phyloP scores from a whole-genome alignment of 305 asterid species.

The Rubia peregrina region DNA sequence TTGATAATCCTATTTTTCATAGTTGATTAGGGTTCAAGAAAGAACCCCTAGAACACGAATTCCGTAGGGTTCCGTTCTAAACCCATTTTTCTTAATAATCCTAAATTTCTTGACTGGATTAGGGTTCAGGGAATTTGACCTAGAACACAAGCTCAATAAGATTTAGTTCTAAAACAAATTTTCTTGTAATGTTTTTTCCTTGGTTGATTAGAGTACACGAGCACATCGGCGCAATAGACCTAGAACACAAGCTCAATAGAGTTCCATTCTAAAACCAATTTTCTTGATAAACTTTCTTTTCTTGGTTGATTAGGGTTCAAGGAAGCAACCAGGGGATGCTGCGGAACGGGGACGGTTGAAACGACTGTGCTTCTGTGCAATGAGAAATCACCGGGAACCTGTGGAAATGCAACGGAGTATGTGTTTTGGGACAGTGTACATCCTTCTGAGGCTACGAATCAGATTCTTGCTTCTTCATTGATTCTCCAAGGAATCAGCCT shows the following conservation, averaged over 20 bases:
- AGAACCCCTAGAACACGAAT: too few species aligned
- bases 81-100: too few species aligned
- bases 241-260: too few species aligned
- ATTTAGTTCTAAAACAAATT: too few species aligned
- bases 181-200: too few species aligned
- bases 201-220: too few species aligned
- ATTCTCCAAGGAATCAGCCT: constrained; percentile 66
- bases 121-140: too few species aligned
- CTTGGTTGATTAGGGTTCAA: constrained; percentile 38
- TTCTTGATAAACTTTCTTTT: background rate
- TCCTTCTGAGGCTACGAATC: constrained; percentile 95
- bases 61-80: too few species aligned
- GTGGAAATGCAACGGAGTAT: constrained; percentile 62
- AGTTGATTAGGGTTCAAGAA: too few species aligned
- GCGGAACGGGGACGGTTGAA: constrained; percentile 80
- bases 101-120: too few species aligned
- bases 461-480: constrained; percentile 63
- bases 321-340: constrained; percentile 72
- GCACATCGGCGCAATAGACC: too few species aligned
- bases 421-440: constrained; percentile 99
- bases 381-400: constrained; percentile 59
- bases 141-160: too few species aligned
- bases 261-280: background rate
- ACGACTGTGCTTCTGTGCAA: constrained; percentile 67
- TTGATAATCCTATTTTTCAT: background rate